Evolutionary conservation across 495 filamentous ascomycete species (phyloP), one percentile per base, ranked within the genome.

Genomic region (Letharia columbiana): DNA sequence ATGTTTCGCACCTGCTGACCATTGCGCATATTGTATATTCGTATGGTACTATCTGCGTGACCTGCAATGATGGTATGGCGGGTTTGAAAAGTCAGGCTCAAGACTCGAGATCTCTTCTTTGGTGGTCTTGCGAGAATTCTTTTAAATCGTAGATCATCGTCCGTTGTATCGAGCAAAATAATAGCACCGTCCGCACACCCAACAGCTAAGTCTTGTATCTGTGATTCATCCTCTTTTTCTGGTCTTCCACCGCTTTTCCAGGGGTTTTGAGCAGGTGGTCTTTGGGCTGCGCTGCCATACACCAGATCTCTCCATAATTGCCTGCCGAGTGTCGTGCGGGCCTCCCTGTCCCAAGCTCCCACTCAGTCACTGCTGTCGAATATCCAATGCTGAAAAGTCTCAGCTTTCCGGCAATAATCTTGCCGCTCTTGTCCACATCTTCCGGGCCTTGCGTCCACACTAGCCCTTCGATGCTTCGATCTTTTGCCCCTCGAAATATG

Each of bases 301-400:
- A 96, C 94, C 94, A 99, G 66, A 98, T 92, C 70, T 96, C 94
- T 49, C 93, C 92, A 73, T 96, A 89, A 75, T 93, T 96, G 28
- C 93, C 93, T 73, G 90, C 91, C 12, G 91, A 89, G 73, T 96
- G 89, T 42, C 88, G 84, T 73, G 86, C 77, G 11, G 91, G 90
- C 61, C 82, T 78, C 8, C 90, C 90, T 67, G 84, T 87, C 66
- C 85, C 84, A 13, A 98, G 75, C 78, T 97, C 87, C 94, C 94
- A 99, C 75, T 99, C 94, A 2, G 92, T 97, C 61, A 99, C 86
- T 12, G 86, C 86, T 44, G 88, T 87, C 20, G 92, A 96, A 74
- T 92, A 96, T 65, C 95, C 94, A 74, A 97, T 94, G 76, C 93
- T 97, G 78, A 98, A 98, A 40, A 99, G 83, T 70, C 94, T 85